Base-by-base conservation (phyloP, 139 green algal species). In the Haematococcus lacustris region DNA sequence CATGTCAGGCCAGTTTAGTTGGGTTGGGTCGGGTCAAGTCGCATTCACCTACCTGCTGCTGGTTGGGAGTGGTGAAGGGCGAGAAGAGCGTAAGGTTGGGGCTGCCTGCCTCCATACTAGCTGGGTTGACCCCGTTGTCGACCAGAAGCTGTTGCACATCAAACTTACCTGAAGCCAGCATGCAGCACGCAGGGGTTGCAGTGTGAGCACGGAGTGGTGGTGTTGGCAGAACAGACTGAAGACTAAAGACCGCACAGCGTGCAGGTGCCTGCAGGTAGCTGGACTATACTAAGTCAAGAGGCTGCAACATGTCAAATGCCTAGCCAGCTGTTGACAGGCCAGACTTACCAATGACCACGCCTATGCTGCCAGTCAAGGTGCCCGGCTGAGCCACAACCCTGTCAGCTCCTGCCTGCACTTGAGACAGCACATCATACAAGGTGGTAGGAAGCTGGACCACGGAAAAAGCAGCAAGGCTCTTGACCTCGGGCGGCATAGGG, bases 331-430 rank as follows among this genome's bases (percentile, higher is more conserved):
- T n/a, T n/a, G n/a, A n/a, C n/a, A n/a, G n/a, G n/a, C n/a, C 66
- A 51, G 93, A 91, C 71, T 92, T 92, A 43, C 84, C 85, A 13
- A 71, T 78, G 30, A 93, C 71, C 2, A 97, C 91, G n/a, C 93
- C 93, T 38, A 98, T 97, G 71, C 66, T 87, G 68, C 93, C 93
- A 3, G 93, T 98, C 63, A 98, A 81, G 6, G 90, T 98, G 33
- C 94, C 83, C 4, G 79, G 66, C 78, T 98, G 86, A 1, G 93
- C 93, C 6, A 98, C 76, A 30, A 98, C 89, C 34, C 70, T 64
- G 70, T 70, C 78, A 26, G 71, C 78, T 4, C 73, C 75, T 25
- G 73, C 76, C 66, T 71, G 39, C n/a, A 38, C 37, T 33, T 35
- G 9, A 57, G 13, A 57, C 47, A 57, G 47, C 47, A 57, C 13